Base-by-base conservation (phyloP, 2,329 filamentous ascomycete genomes). In the Penicillium aurantiogriseum region DNA sequence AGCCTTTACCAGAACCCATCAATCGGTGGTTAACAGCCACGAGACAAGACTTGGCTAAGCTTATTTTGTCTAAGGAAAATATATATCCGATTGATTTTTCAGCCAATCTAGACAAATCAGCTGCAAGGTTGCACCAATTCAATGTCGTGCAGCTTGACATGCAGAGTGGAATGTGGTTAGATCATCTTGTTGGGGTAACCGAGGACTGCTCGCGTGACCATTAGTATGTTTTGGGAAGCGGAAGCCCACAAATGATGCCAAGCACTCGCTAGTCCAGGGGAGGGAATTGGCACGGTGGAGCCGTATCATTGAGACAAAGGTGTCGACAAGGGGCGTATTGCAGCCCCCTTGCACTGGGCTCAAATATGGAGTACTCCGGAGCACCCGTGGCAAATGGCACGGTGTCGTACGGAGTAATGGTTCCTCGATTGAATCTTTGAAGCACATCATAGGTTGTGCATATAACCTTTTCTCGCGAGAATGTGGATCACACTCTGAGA, bases 151-250 rank as follows among this genome's bases (percentile, higher is more conserved):
- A 17, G 49, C 17, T 44, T 43, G 17, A 15, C 15, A 27, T 44
- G 29, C 17, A 35, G n/a, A 27, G 19, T 39, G 51, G 33, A 53
- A 53, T 53, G 51, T 53, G 42, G 51, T 23, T 31, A 47, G 42
- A 38, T 10, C 29, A 25, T 19, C 23, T 38, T 45, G 36, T 47
- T 13, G 15, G 33, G 23, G 25, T n/a, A 33, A 43, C 31, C 19
- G 42, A 29, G 23, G 33, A 11, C 36, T 33, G 23, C 8, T 29
- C 27, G 23, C 11, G 25, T 36, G 31, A 25, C 23, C 25, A 25
- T 31, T 38, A 15, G 44, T 15, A 33, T 46, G 29, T 33, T 39
- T 39, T 47, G 23, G 31, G 7, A 47, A 19, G 5, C 8, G 21
- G 21, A 27, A 29, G 17, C 15, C 31, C 51, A 36, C 44, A 36